phyloP scores from a whole-genome alignment of 2,329 filamentous ascomycete species.

The Knoxdaviesia capensis region DNA sequence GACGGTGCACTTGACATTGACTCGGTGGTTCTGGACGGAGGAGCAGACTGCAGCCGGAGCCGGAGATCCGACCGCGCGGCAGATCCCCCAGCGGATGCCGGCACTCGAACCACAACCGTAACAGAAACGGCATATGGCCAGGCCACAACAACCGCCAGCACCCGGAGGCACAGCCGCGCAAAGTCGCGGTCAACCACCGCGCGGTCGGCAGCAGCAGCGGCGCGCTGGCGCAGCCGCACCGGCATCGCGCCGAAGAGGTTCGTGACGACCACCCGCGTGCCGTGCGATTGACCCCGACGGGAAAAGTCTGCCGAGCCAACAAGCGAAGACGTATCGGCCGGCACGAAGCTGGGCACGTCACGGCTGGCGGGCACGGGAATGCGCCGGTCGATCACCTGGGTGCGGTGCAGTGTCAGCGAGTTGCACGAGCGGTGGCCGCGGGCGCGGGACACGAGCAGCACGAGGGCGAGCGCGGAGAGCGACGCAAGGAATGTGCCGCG shows the following conservation, averaged over 20 bases:
- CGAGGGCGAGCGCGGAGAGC: slow-evolving; percentile 52
- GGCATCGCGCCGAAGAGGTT: slow-evolving; percentile 83
- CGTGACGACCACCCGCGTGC: slow-evolving; percentile 55
- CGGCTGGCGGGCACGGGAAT: slow-evolving; percentile 17
- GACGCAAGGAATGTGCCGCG: slow-evolving; percentile 62
- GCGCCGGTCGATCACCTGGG: slow-evolving; percentile 42
- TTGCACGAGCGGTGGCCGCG: slow-evolving; percentile 37
- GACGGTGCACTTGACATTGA: slow-evolving; percentile 3
- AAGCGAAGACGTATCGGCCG: too few relatives aligned
- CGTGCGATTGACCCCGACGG: slow-evolving; percentile 23
- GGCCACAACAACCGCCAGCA: slow-evolving; percentile 48
- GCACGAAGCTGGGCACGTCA: too few relatives aligned
- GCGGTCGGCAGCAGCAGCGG: slow-evolving; percentile 22
- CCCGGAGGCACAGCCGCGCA: slow-evolving; percentile 34
- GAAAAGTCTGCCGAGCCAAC: too few relatives aligned
- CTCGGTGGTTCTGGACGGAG: too few relatives aligned
- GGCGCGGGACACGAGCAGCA: slow-evolving; percentile 59
- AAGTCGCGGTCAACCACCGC: slow-evolving; percentile 35
- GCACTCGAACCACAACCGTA: too few relatives aligned
- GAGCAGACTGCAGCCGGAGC: slow-evolving; percentile 10
- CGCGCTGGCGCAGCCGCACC: slow-evolving; percentile 68
- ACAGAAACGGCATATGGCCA: slow-evolving; percentile 40
- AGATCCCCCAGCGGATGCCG: slow-evolving; percentile 20
- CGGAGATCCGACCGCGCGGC: slow-evolving; percentile 15
- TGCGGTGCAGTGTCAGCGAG: slow-evolving; percentile 49